A percentile compares a stretch with the other conserved stretches of the same genome.
phyloP scores from a whole-genome alignment of 139 green algal genomes.

The Medakamo hakoo region DNA sequence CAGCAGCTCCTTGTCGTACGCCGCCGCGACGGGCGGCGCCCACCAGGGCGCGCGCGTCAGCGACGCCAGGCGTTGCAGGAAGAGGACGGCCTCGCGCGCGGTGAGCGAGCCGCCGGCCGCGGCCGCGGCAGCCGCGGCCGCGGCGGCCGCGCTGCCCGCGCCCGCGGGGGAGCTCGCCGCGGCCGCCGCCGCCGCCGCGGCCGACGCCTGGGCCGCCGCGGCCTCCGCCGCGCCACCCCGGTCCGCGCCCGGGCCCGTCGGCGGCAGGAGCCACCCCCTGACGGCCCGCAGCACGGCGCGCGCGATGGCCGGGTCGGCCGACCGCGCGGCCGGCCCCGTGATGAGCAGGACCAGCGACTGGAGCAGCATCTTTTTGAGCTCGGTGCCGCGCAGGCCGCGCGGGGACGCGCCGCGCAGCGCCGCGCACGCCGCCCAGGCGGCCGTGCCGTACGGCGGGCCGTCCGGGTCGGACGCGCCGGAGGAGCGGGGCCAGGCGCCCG shows the following conservation, averaged over 20 bases:
- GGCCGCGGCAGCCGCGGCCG: neutral
- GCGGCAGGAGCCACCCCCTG: conserved; percentile 21
- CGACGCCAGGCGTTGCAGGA: conserved; percentile 63
- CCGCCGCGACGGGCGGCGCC: neutral
- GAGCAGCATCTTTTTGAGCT: conserved; percentile 66
- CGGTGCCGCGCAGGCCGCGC: conserved; percentile 23
- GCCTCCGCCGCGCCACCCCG: neutral
- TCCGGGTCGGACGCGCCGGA: conserved; percentile 1
- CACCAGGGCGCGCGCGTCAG: conserved; percentile 28
- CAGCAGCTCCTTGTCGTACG: conserved; percentile 62
- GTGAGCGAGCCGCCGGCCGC: conserved; percentile 21
- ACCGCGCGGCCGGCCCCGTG: conserved; percentile 18
- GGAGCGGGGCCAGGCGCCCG: neutral
- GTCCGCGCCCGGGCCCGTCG: neutral
- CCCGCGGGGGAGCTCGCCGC: neutral
- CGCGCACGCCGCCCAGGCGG: conserved; percentile 30
- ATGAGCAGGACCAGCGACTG: conserved; percentile 59
- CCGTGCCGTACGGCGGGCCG: conserved; percentile 38
- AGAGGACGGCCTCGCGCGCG: conserved; percentile 63
- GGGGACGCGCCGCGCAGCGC: conserved; percentile 36
- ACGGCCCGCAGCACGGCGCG: conserved; percentile 32
- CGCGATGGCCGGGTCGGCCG: conserved; percentile 44
- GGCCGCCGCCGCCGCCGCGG: neutral
- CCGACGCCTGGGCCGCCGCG: neutral
- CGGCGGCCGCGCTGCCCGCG: neutral